phyloP scores from a whole-genome alignment of 176 grass and related monocot genomes.

The Puya raimondii region DNA sequence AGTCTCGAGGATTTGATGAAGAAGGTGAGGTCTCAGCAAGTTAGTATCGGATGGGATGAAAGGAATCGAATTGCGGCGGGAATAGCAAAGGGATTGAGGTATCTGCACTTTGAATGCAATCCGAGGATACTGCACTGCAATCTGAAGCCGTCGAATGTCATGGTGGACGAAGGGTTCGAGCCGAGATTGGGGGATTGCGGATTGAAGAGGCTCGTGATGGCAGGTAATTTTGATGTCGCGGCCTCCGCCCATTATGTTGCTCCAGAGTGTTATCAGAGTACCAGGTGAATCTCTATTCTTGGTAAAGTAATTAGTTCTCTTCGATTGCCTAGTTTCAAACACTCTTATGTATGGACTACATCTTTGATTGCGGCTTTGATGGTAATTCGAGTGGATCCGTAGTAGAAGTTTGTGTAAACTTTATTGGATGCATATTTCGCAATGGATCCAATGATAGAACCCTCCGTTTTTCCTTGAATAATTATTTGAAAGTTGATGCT shows the following conservation, averaged over 20 bases:
- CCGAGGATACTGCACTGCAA: slow-evolving; percentile 67
- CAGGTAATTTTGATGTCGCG: slow-evolving; percentile 17
- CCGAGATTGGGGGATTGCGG: slow-evolving; percentile 63
- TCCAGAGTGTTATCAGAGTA: slow-evolving; percentile 77
- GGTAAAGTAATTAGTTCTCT: neutral
- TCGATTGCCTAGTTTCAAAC: neutral
- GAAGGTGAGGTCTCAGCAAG: slow-evolving; percentile 64
- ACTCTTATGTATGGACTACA: neutral
- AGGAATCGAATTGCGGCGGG: slow-evolving; percentile 74
- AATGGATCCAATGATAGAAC: neutral
- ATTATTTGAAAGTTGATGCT: neutral
- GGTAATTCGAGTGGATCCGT: neutral
- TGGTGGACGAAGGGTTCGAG: slow-evolving; percentile 75
- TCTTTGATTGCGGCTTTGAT: neutral
- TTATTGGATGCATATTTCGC: neutral
- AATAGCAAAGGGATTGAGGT: slow-evolving; percentile 60
- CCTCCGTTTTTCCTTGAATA: neutral
- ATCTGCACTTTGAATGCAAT: slow-evolving; percentile 82
- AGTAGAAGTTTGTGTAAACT: neutral
- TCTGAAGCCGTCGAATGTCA: slow-evolving; percentile 73
- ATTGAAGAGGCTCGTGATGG: slow-evolving; percentile 38
- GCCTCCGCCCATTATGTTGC: slow-evolving; percentile 39
- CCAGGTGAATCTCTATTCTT: slow-evolving; percentile 48
- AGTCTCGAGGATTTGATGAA: slow-evolving; percentile 94
- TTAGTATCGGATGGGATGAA: slow-evolving; percentile 55